phyloP scores from a whole-genome alignment of 306 rosid species.

The Carpinus fangiana region DNA sequence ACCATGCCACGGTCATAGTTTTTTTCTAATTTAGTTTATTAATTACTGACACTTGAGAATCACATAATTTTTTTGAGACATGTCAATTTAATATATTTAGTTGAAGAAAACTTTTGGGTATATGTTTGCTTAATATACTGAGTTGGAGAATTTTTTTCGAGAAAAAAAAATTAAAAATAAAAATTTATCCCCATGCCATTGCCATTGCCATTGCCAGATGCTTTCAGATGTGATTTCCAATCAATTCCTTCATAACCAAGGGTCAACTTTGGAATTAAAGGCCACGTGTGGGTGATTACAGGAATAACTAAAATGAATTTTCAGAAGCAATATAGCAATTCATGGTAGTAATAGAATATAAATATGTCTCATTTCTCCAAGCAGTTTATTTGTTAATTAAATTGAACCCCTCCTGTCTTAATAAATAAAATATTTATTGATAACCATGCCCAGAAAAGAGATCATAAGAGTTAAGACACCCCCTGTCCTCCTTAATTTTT shows the following conservation, averaged over 20 bases:
- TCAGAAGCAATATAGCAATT: not conserved
- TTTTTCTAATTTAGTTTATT: no score
- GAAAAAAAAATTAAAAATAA: no score
- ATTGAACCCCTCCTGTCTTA: not conserved
- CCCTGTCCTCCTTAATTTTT: no score
- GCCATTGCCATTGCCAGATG: constrained; percentile 5
- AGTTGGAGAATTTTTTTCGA: no score
- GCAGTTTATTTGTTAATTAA: not conserved
- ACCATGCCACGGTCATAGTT: no score
- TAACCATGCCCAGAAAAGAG: not conserved
- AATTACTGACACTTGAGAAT: no score
- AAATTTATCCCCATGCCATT: no score
- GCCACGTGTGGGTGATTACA: constrained; percentile 37
- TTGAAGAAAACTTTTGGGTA: no score
- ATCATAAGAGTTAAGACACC: no score
- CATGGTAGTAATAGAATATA: constrained; percentile 11
- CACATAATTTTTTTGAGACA: no score
- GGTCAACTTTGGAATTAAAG: constrained; percentile 58
- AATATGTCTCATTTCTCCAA: constrained; percentile 13
- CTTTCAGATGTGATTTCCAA: constrained; percentile 40
- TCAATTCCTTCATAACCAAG: constrained; percentile 33
- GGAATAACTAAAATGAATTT: constrained; percentile 12
- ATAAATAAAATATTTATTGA: not conserved
- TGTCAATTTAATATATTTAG: no score
- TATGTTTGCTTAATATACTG: no score